Evolutionary conservation across 164 flowering plant species (phyloP).

Genomic region (Sextonia rubra): DNA sequence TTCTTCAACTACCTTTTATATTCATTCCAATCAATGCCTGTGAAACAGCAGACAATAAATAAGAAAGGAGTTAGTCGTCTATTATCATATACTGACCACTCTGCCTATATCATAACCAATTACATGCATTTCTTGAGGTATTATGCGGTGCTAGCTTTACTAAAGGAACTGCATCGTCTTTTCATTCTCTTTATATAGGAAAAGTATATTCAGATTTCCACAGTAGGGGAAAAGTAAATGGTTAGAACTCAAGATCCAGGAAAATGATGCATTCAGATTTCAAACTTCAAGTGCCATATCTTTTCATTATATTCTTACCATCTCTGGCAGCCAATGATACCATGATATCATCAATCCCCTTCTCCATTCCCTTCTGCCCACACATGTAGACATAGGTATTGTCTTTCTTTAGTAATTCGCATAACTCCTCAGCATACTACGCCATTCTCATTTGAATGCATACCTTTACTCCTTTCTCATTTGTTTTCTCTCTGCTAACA

Average conservation of each 20-base stretch:
- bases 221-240: too few species aligned
- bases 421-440: slow-evolving; percentile 78
- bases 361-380: slow-evolving; percentile 95
- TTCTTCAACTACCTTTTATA: slow-evolving; percentile 87
- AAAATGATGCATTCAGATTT: too few species aligned
- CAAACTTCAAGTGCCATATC: neutral
- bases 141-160: too few species aligned
- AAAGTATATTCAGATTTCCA: neutral
- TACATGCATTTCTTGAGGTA: neutral
- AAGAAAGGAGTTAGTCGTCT: neutral
- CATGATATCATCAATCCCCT: slow-evolving; percentile 98
- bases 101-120: neutral
- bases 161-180: neutral
- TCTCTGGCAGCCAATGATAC: slow-evolving; percentile 72
- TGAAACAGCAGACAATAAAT: neutral
- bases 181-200: neutral
- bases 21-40: slow-evolving; percentile 86
- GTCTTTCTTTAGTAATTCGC: slow-evolving; percentile 93
- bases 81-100: neutral
- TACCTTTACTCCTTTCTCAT: slow-evolving; percentile 92
- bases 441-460: slow-evolving; percentile 99
- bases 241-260: too few species aligned
- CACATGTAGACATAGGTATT: slow-evolving; percentile 96
- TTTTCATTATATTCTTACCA: slow-evolving; percentile 29
- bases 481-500: slow-evolving; percentile 89